phyloP scores from a whole-genome alignment of 257 asterid species.

The Nicotiana tabacum region DNA sequence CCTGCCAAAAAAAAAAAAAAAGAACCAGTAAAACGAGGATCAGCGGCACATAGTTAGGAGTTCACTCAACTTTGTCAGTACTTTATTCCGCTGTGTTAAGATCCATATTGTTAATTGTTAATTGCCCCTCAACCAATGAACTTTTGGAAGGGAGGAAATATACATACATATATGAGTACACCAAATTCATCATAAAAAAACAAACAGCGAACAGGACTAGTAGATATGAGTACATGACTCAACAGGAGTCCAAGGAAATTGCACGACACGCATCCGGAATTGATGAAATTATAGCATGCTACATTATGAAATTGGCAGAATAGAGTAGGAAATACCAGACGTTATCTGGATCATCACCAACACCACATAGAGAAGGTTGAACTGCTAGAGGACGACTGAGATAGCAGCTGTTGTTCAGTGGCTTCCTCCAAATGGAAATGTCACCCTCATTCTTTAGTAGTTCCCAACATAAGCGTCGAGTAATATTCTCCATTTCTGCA shows the following conservation, averaged over 20 bases:
- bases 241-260: not conserved
- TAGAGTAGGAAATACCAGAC: slow-evolving; percentile 40
- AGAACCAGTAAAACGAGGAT: not conserved
- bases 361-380: slow-evolving; percentile 38
- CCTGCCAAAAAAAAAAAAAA: slow-evolving; percentile 25
- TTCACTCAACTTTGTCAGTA: not conserved
- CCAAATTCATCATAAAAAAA: not conserved
- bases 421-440: slow-evolving; percentile 59
- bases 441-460: slow-evolving; percentile 38
- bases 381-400: slow-evolving; percentile 31
- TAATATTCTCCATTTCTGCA: slow-evolving; percentile 53
- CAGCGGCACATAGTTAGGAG: not conserved
- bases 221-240: not conserved
- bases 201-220: not conserved
- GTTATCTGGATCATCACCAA: slow-evolving; percentile 42
- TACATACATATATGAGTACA: too few relatives aligned
- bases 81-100: not conserved
- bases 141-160: not conserved
- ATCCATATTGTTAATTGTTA: not conserved
- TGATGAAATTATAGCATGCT: not conserved
- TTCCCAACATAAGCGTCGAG: slow-evolving; percentile 51
- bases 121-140: not conserved
- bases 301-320: not conserved
- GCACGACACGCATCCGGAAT: not conserved
- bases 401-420: slow-evolving; percentile 52